Percentiles rank a stretch among this genome's conserved stretches.
These are phyloP conservation scores for Fusarium citri DNA, from an alignment of 2,329 filamentous ascomycete species.

Conservation along the genomic window DNA sequence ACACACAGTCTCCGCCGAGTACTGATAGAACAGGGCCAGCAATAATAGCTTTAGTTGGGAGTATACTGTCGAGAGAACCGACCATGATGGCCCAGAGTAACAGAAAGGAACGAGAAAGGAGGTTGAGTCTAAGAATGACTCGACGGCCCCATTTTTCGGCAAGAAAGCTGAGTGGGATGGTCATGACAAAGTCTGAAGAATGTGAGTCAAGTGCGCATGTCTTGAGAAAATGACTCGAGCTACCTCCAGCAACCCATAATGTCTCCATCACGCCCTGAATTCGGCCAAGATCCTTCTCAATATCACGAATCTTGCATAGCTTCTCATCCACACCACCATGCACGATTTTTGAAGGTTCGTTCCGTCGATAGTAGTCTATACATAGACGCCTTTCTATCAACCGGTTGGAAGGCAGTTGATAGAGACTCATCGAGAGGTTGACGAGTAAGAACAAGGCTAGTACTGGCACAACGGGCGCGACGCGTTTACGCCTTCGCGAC, in stretches of 20 bases:
- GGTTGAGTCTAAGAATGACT: slow-evolving; percentile 57
- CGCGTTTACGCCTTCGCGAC: not conserved
- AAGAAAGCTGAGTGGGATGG: slow-evolving; percentile 60
- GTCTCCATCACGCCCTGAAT: slow-evolving; percentile 64
- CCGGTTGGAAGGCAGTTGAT: slow-evolving; percentile 60
- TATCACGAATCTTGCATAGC: slow-evolving; percentile 64
- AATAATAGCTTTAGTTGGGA: slow-evolving; percentile 51
- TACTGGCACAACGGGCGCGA: slow-evolving; percentile 41
- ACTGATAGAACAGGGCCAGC: slow-evolving; percentile 57
- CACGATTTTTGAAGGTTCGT: slow-evolving; percentile 50
- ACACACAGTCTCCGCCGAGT: slow-evolving; percentile 62
- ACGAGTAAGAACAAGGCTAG: slow-evolving; percentile 58
- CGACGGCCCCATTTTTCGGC: slow-evolving; percentile 58
- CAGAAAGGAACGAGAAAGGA: slow-evolving; percentile 51
- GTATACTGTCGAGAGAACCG: slow-evolving; percentile 28
- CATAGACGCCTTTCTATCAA: slow-evolving; percentile 63
- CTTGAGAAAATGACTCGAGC: not conserved
- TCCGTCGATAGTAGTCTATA: slow-evolving; percentile 58
- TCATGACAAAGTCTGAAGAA: slow-evolving; percentile 59
- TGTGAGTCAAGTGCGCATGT: not conserved
- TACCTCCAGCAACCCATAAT: slow-evolving; percentile 61
- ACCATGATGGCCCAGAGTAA: slow-evolving; percentile 43
- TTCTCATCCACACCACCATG: slow-evolving; percentile 60
- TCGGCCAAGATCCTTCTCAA: slow-evolving; percentile 64
- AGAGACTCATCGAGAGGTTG: slow-evolving; percentile 61